Percentiles rank a stretch among this genome's conserved stretches.
Evolutionary conservation across 2,329 filamentous ascomycete species (phyloP).

Genomic region (Fusarium domesticum): DNA sequence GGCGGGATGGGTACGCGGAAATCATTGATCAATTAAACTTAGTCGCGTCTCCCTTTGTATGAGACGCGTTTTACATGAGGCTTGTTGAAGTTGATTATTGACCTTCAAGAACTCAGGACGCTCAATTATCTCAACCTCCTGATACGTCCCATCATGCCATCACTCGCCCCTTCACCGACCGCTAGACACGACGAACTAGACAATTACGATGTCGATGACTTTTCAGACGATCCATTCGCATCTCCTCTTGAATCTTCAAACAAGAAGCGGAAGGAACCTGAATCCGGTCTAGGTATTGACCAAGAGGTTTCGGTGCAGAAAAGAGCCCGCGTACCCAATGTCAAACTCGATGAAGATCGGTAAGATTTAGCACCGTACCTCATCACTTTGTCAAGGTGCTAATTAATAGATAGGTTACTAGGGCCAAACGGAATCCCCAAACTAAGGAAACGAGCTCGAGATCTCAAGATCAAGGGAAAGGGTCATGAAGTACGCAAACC

Average conservation of each 20-base stretch:
- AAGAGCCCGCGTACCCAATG: constrained; percentile 65
- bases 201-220: constrained; percentile 67
- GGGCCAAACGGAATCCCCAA: constrained; percentile 81
- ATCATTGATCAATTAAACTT: constrained; percentile 24
- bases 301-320: constrained; percentile 81
- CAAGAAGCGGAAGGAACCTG: constrained; percentile 49
- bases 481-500: constrained; percentile 70
- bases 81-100: neutral
- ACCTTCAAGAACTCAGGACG: neutral
- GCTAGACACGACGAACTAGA: constrained; percentile 62
- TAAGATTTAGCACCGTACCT: constrained; percentile 32
- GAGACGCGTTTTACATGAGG: constrained; percentile 12
- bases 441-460: constrained; percentile 67
- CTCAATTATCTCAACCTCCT: neutral
- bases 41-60: constrained; percentile 21
- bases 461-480: constrained; percentile 83
- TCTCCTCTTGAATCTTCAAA: constrained; percentile 42
- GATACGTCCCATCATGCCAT: neutral
- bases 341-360: constrained; percentile 84
- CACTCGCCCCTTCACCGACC: constrained; percentile 2
- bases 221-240: constrained; percentile 47
- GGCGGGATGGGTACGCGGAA: neutral
- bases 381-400: neutral
- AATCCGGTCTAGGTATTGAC: constrained; percentile 70
- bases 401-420: constrained; percentile 57